phyloP scores from a whole-genome alignment of 2,329 filamentous ascomycete genomes.

The Rugonectria rugulosa region DNA sequence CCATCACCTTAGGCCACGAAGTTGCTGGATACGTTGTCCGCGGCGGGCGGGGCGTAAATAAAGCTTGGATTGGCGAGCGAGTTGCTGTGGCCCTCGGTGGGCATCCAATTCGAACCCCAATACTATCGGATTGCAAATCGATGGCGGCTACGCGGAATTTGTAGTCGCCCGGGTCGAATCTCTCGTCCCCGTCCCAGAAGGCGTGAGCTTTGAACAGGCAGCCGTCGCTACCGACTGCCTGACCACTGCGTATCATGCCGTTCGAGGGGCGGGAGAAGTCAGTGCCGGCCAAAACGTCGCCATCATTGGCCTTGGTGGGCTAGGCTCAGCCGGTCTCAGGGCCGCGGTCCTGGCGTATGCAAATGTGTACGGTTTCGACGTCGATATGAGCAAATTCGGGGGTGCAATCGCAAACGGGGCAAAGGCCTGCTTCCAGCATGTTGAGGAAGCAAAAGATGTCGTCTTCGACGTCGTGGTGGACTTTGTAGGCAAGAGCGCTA shows the following conservation, averaged over 20 bases:
- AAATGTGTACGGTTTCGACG: slow-evolving; percentile 14
- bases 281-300: background rate
- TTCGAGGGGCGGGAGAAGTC: background rate
- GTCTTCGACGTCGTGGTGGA: slow-evolving; percentile 13
- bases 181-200: slow-evolving; percentile 4
- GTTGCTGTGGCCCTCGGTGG: slow-evolving; percentile 5
- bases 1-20: slow-evolving; percentile 16
- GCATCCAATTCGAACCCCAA: slow-evolving; percentile 1
- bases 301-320: slow-evolving; percentile 10
- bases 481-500: slow-evolving; percentile 12
- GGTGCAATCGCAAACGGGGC: slow-evolving; percentile 1
- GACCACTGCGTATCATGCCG: slow-evolving; percentile 12
- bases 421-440: background rate
- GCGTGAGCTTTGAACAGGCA: slow-evolving; percentile 9
- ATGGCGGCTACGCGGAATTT: slow-evolving; percentile 17
- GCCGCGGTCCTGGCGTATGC: slow-evolving; percentile 5
- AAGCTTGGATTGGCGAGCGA: background rate
- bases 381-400: slow-evolving; percentile 8
- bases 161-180: background rate
- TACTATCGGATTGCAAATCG: slow-evolving; percentile 8
- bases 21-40: slow-evolving; percentile 13
- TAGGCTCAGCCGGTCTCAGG: slow-evolving; percentile 6
- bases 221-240: slow-evolving; percentile 15
- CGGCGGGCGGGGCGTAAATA: background rate
- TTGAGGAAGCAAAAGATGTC: background rate